Evolutionary conservation across 2,329 filamentous ascomycete genomes (phyloP), one percentile per base, ranked within the genome.

Genomic region (Diaporthe amygdali): DNA sequence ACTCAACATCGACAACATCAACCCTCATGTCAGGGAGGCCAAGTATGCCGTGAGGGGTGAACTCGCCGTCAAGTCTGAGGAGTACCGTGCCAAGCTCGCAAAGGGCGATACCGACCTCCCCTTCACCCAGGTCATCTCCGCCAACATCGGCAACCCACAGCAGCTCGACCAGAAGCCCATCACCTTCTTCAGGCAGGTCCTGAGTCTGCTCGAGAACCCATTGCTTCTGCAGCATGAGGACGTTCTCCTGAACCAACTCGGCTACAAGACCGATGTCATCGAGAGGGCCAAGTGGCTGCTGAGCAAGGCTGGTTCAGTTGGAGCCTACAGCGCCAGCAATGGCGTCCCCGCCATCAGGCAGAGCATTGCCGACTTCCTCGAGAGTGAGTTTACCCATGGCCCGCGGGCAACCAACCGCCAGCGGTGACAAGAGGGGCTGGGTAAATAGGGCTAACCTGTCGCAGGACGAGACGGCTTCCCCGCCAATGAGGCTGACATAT

Each of bases 151-250:
- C 80, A 99, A 99, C 86, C 96, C 96, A 5, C 96, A 99, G 84
- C 96, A 99, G 85, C 91, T 99, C 74, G 96, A 98, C 84, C 96
- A 99, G 88, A 97, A 98, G 88, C 96, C 96, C 78, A 96, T 99
- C 78, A 99, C 96, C 76, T 99, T 98, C 88, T 98, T 99, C 90
- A 92, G 96, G 77, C 96, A 99, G 85, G 96, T 99, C 34, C 89
- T 96, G 78, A 97, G 94, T 84, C 83, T 99, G 74, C 84, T 98
- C 71, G 96, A 99, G 87, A 95, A 98, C 86, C 96, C 96, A 0
- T 81, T 87, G 70, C 87, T 99, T 41, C 87, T 99, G 72, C 89
- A 97, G 79, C 92, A 97, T 77, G 91, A 94, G 81, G 90, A 96
- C 75, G 91, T 93, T n/a, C 85, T 98, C 74, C 84, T 91, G 79